Base-by-base conservation (phyloP, 2,329 filamentous ascomycete species). In the Xylaria digitata region DNA sequence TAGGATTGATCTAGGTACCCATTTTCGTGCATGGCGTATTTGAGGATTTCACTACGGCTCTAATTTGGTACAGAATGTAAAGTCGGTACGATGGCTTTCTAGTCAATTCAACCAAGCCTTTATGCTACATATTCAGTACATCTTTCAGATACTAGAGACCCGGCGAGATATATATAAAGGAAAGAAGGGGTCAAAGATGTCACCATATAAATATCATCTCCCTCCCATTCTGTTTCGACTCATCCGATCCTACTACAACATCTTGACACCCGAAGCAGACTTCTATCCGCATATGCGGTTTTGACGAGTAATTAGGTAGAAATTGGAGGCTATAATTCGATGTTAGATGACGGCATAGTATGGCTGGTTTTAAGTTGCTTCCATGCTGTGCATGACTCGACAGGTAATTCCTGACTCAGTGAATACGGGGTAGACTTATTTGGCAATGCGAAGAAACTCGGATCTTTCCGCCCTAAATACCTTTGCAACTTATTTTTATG, bases 341-440 rank as follows among this genome's bases (percentile, higher is more conserved):
- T 9, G 26, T 63, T 17, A 1, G 32, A 64, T 61, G 61, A 61
- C 56, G 56, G 30, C 17, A 56, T 61, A 30, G 40, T 61, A 50
- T 52, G 42, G 46, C 42, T 34, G 19, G 40, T 61, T 67, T 54
- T 40, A 26, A 52, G 45, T 43, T 53, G 17, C 13, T 45, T 19
- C 50, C 8, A 30, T 45, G 19, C 48, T 34, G 49, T 30, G 42
- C 37, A 61, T 64, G 61, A 67, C 61, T 67, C 61, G 56, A 19
- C 3, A 30, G 13, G 1, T 6, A 32, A 26, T 26, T 23, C 50
- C 56, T 50, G 65, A 67, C 54, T 67, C 65, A 45, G 11, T 43
- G 32, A 48, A 56, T 59, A 54, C 21, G 23, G 23, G 32, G 43
- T 34, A 30, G 30, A 21, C 21, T 34, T 40, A 17, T 46, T 19